A percentile compares a stretch with the other conserved stretches of the same genome.
phyloP scores from a whole-genome alignment of 129 eudicot species.

The Saussurea involucrata region DNA sequence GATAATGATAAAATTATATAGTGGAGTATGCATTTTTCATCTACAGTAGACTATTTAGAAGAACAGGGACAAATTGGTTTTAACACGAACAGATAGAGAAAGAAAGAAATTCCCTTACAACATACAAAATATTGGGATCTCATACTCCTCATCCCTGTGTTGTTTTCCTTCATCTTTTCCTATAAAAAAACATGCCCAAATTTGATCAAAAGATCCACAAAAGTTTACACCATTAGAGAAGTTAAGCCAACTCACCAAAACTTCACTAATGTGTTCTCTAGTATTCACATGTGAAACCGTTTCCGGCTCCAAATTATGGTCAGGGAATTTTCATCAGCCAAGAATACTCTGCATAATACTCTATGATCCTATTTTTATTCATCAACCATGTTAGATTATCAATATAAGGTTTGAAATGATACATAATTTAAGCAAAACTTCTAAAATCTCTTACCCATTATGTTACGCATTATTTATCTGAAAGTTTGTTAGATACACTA shows the following conservation, averaged over 20 bases:
- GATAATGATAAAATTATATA: too few species aligned
- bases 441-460: too few species aligned
- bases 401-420: too few species aligned
- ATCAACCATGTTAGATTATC: not conserved
- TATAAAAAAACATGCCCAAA: not conserved
- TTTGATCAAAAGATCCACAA: not conserved
- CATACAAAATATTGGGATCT: not conserved
- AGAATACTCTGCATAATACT: constrained; percentile 57
- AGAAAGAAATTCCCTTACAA: not conserved
- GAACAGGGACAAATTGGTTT: not conserved
- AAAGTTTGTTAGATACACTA: too few species aligned
- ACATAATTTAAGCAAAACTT: too few species aligned
- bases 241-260: constrained; percentile 29
- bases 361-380: constrained; percentile 43
- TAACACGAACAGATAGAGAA: not conserved
- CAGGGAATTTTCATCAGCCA: constrained; percentile 11
- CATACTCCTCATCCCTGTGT: not conserved
- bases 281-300: not conserved
- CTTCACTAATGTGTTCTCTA: constrained; percentile 1
- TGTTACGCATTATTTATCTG: too few species aligned
- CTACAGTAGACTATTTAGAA: not conserved
- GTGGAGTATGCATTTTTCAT: too few species aligned
- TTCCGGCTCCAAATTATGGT: not conserved
- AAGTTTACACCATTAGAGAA: not conserved
- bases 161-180: constrained; percentile 15